Base-by-base conservation (phyloP, 352 stramenopile genomes). In the Phytophthora uliginosa region DNA sequence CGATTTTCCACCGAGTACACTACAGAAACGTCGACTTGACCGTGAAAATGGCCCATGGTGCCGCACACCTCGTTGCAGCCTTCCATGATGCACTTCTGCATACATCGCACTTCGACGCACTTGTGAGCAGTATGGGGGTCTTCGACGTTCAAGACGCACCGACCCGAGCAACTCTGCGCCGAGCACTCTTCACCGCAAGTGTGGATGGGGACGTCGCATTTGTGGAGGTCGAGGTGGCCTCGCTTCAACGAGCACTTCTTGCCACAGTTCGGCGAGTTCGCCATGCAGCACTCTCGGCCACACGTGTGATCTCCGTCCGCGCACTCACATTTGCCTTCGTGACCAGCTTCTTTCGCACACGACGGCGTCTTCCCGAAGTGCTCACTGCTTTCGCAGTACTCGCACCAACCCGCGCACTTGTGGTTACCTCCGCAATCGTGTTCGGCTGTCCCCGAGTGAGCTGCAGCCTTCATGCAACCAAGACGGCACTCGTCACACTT, bases 291-390 rank as follows among this genome's bases (percentile, higher is more conserved):
- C 9, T 74, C 63, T 51, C 59, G 6, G 0, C 78, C 72, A 33
- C 89, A 95, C 4, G 89, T 94, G 69, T 95, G 89, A 61, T 92
- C 83, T 17, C 85, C 84, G 22, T 78, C 53, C 2, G 47, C 56
- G 51, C 89, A 94, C 20, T 94, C 88, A 55, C 89, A 95, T 38
- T 69, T 75, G 4, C 87, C 89, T 60, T 86, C 79, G 52, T 95
- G 89, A 1, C 89, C 85, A 54, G 85, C 77, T 67, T 81, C 77
- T 63, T 88, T 89, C 1, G 60, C 47, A 31, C 89, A 95, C 1
- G 53, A 47, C 10, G 83, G 81, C 8, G 74, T 79, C 26, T 82
- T 83, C 0, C 61, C 73, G 0, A 26, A 66, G 1, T 66, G 45
- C 7, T 71, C 76, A 18, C 45, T 69, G 15, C 52, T 67, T 3